Conservation (phyloP, 768 basidiomycete genomes). For the Mycena maculata region DNA sequence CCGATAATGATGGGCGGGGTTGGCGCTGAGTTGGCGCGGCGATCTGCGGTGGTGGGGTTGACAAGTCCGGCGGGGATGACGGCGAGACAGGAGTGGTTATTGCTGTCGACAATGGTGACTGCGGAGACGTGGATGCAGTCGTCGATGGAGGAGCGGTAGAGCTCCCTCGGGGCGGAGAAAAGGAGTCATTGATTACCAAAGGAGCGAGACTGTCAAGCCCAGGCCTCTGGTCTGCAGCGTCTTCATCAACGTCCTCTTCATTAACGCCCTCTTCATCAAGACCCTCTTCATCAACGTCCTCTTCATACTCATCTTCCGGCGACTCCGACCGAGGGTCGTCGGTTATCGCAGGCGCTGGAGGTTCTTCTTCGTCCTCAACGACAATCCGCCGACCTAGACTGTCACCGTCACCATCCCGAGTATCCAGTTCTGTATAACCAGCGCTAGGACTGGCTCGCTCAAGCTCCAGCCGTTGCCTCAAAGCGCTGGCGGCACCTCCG, state of each 20-base stretch:
- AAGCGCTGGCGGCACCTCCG: constrained; percentile 51
- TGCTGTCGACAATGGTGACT: constrained; percentile 30
- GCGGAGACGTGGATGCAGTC: constrained; percentile 13
- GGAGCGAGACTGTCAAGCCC: constrained; percentile 26
- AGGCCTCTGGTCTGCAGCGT: background rate
- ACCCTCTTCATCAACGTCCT: constrained; percentile 16
- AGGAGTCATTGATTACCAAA: constrained; percentile 22
- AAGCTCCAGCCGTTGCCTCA: constrained; percentile 52
- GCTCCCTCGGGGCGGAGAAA: background rate
- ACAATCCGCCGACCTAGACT: constrained; percentile 51
- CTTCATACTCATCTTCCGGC: constrained; percentile 39
- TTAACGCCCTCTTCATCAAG: too few relatives aligned
- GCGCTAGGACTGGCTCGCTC: constrained; percentile 35
- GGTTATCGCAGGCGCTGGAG: constrained; percentile 28
- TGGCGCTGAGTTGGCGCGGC: constrained; percentile 35
- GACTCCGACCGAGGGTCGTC: constrained; percentile 31
- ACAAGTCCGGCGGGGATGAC: constrained; percentile 33
- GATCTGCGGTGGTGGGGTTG: constrained; percentile 34
- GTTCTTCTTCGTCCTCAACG: constrained; percentile 58
- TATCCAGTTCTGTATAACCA: constrained; percentile 27
- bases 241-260: constrained; percentile 24
- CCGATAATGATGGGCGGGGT: constrained; percentile 37
- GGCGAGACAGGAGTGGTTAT: constrained; percentile 32
- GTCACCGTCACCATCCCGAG: constrained; percentile 22
- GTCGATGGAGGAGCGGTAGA: constrained; percentile 10